phyloP scores from a whole-genome alignment of 2,329 filamentous ascomycete species.

The Neofusicoccum laricinum region DNA sequence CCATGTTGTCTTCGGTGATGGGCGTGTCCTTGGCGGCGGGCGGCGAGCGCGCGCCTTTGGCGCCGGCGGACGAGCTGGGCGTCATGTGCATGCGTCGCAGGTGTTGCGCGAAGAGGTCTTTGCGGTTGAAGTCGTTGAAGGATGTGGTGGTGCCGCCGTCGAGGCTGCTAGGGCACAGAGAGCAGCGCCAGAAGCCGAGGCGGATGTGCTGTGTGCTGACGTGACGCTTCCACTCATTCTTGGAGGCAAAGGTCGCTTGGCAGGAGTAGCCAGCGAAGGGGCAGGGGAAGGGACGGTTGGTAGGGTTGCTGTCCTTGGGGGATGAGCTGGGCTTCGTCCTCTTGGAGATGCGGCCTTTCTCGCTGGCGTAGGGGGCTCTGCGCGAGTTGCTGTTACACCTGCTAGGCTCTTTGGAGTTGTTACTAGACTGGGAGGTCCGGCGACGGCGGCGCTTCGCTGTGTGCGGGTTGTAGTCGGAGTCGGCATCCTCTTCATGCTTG shows the following conservation, averaged over 20 bases:
- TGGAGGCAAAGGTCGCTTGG: constrained; percentile 66
- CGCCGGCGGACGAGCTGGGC: constrained; percentile 31
- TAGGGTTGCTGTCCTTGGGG: constrained; percentile 18
- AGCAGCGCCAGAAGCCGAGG: constrained; percentile 72
- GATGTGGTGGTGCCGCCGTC: constrained; percentile 28
- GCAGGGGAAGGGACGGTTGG: constrained; percentile 65
- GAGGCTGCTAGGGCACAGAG: constrained; percentile 52
- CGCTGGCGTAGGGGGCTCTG: neutral
- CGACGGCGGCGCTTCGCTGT: constrained; percentile 22
- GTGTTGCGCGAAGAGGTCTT: constrained; percentile 88
- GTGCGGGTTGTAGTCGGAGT: constrained; percentile 36
- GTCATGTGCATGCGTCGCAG: constrained; percentile 79
- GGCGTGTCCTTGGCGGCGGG: constrained; percentile 4
- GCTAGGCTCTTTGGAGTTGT: constrained; percentile 18
- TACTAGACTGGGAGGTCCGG: constrained; percentile 28
- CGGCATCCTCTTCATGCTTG: constrained; percentile 26
- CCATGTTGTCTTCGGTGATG: constrained; percentile 53
- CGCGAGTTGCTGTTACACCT: neutral
- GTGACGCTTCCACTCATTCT: constrained; percentile 97
- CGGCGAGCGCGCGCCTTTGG: constrained; percentile 30
- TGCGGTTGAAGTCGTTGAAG: constrained; percentile 77
- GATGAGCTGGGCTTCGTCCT: neutral
- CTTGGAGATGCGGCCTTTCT: constrained; percentile 2
- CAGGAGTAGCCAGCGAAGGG: constrained; percentile 79
- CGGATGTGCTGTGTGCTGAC: constrained; percentile 76